Conservation (phyloP, 192 early-diverging fungal genomes). For the Diversispora eburnea region DNA sequence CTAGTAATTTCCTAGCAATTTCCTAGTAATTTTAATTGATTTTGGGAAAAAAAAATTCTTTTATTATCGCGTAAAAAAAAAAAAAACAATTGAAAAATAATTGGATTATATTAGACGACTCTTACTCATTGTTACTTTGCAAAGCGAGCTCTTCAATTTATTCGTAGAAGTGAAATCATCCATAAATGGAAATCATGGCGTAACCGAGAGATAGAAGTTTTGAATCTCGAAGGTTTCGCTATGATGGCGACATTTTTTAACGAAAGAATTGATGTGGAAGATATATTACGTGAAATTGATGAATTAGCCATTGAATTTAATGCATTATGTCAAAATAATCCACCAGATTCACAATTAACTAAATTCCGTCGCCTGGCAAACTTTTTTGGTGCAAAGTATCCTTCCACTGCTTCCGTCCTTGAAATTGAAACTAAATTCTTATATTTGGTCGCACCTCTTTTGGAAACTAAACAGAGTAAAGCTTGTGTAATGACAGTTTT, state of each 20-base stretch:
- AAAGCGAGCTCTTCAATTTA: slow-evolving; percentile 23
- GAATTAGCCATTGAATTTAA: slow-evolving; percentile 19
- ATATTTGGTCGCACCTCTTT: slow-evolving; percentile 11
- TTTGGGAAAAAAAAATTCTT: too few relatives aligned
- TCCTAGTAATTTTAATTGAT: neutral
- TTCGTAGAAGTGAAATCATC: slow-evolving; percentile 9
- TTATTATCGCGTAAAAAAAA: too few relatives aligned
- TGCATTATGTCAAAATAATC: neutral
- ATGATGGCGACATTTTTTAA: slow-evolving; percentile 26
- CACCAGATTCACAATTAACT: slow-evolving; percentile 10
- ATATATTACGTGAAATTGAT: slow-evolving; percentile 16
- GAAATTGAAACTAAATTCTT: slow-evolving; percentile 26
- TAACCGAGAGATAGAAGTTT: neutral
- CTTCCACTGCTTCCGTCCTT: slow-evolving; percentile 5
- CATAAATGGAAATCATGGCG: slow-evolving; percentile 26
- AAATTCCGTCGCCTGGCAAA: slow-evolving; percentile 2
- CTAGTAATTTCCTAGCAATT: neutral
- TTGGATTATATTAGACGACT: slow-evolving; percentile 6
- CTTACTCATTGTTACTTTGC: slow-evolving; percentile 29
- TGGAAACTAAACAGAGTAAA: slow-evolving; percentile 25
- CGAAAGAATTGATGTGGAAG: slow-evolving; percentile 11
- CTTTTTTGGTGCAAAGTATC: slow-evolving; percentile 19
- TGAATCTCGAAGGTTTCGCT: slow-evolving; percentile 18
- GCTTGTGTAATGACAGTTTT: slow-evolving; percentile 15
- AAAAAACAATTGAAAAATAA: neutral